These are phyloP conservation scores for Syzygium grande DNA, from an alignment of 345 rosid species.

Conservation along the genomic window DNA sequence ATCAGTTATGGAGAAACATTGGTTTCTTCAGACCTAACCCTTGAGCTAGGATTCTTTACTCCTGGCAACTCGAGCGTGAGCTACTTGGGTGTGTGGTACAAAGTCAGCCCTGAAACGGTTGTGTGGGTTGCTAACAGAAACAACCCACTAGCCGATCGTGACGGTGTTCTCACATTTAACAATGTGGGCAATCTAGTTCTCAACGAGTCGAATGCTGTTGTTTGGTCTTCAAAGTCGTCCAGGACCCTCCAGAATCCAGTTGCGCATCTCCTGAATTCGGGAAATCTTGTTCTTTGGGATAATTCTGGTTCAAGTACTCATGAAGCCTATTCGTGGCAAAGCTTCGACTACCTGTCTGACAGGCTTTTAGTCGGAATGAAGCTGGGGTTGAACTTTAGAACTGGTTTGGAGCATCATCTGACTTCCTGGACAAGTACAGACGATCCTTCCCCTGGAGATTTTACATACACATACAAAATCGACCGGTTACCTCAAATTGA, in stretches of 20 bases:
- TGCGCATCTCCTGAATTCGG: slow-evolving; percentile 19
- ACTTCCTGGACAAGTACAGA: slow-evolving; percentile 14
- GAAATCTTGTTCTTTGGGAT: slow-evolving; percentile 17
- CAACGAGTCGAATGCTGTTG: background rate
- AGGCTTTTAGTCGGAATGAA: slow-evolving; percentile 25
- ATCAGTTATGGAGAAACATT: no score
- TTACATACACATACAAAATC: background rate
- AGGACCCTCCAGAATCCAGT: background rate
- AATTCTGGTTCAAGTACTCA: background rate
- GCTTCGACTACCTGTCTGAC: slow-evolving; percentile 23
- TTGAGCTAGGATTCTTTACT: slow-evolving; percentile 15
- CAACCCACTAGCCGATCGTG: background rate
- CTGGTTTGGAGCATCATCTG: background rate
- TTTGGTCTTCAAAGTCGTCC: slow-evolving; percentile 15
- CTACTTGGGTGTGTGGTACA: slow-evolving; percentile 34
- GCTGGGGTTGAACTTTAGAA: slow-evolving; percentile 1
- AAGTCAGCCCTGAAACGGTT: background rate
- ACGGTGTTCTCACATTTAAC: background rate
- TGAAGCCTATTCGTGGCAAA: slow-evolving; percentile 17
- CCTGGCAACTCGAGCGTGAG: slow-evolving; percentile 4
- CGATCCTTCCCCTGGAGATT: slow-evolving; percentile 18
- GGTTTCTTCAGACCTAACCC: background rate
- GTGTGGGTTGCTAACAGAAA: slow-evolving; percentile 41
- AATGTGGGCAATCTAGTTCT: slow-evolving; percentile 1
- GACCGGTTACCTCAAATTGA: slow-evolving; percentile 16